These are phyloP conservation scores for Lithospermum erythrorhizon DNA, from an alignment of 257 asterid species.

Conservation along the genomic window DNA sequence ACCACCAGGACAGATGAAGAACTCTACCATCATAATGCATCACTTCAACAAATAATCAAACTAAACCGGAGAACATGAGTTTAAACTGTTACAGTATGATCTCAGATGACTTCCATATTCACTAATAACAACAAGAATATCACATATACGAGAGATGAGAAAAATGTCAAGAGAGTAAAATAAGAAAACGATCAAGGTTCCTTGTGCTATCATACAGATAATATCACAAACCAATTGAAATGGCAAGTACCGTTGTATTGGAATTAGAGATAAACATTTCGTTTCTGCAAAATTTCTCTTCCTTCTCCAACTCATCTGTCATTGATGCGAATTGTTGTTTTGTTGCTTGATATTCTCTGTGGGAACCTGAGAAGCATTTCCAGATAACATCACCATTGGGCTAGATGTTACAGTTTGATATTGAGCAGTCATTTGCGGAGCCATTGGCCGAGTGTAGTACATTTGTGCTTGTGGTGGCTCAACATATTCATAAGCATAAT, in stretches of 20 bases:
- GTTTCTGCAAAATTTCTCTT: slow-evolving; percentile 69
- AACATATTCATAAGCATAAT: slow-evolving; percentile 49
- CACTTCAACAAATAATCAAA: slow-evolving; percentile 23
- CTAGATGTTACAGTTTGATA: slow-evolving; percentile 57
- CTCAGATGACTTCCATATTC: slow-evolving; percentile 28
- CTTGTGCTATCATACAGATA: slow-evolving; percentile 40
- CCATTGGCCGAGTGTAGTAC: slow-evolving; percentile 57
- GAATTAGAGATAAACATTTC: slow-evolving; percentile 32
- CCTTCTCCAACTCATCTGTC: slow-evolving; percentile 44
- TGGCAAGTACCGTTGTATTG: slow-evolving; percentile 25
- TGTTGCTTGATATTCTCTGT: slow-evolving; percentile 50
- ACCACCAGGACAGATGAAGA: background rate
- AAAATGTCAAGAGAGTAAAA: too few relatives aligned
- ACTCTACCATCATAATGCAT: slow-evolving; percentile 10
- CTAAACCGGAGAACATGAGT: slow-evolving; percentile 12
- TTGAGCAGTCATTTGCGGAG: slow-evolving; percentile 63
- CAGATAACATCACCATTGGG: slow-evolving; percentile 17
- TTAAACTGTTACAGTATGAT: slow-evolving; percentile 43
- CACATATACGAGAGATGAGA: slow-evolving; percentile 11
- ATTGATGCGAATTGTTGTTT: slow-evolving; percentile 33
- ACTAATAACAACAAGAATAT: slow-evolving; percentile 17
- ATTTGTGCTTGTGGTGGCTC: slow-evolving; percentile 66
- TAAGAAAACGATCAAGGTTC: slow-evolving; percentile 15
- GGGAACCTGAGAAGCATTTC: slow-evolving; percentile 16
- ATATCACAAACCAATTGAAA: slow-evolving; percentile 55